Evolutionary conservation across 129 eudicot species (phyloP).

Genomic region (Kitagawia praeruptora): DNA sequence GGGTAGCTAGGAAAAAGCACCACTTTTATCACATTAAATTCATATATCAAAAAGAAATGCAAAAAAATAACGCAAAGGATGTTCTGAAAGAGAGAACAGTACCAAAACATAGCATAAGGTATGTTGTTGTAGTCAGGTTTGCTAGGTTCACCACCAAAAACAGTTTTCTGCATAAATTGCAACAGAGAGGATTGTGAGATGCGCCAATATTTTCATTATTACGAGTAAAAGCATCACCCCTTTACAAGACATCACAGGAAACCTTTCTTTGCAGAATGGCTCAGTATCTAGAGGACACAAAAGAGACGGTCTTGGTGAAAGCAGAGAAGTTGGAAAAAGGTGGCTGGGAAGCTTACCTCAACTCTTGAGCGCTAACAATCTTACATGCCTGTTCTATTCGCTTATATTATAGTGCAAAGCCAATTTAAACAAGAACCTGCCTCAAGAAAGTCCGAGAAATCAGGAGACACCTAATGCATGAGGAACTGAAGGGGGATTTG

Average conservation of each 20-base stretch:
- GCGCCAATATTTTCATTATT: neutral
- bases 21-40: no score
- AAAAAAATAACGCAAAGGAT: no score
- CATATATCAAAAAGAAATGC: no score
- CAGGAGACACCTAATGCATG: neutral
- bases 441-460: neutral
- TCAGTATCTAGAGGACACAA: constrained; percentile 73
- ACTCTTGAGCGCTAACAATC: constrained; percentile 18
- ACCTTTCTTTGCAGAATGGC: constrained; percentile 46
- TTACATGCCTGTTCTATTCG: neutral
- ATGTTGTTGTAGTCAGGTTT: no score
- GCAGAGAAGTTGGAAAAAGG: constrained; percentile 62
- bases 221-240: neutral
- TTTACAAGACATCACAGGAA: neutral
- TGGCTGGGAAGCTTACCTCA: constrained; percentile 83
- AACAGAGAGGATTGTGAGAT: no score
- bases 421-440: neutral
- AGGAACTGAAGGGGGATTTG: neutral
- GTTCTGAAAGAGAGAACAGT: no score
- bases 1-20: no score
- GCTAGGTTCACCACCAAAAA: no score
- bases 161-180: no score
- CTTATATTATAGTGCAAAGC: neutral
- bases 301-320: constrained; percentile 62
- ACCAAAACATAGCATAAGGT: no score